Percentiles rank a stretch among this genome's conserved stretches.
Evolutionary conservation across 352 stramenopile genomes (phyloP).

Genomic region (Globisporangium parvum): DNA sequence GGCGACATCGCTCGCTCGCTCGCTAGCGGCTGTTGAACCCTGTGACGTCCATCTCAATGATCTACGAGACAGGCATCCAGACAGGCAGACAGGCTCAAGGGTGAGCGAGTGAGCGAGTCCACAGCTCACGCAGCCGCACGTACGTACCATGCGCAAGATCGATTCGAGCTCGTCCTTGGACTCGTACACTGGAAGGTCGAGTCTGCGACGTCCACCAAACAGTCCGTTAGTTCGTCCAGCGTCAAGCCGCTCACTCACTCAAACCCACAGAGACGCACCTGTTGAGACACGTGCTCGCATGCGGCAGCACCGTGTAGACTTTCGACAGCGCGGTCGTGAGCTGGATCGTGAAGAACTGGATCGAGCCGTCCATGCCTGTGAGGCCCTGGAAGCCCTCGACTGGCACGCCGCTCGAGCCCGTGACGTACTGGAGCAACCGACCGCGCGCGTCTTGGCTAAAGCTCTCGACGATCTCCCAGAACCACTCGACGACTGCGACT

Average conservation of each 20-base stretch:
- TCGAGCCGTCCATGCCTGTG: conserved; percentile 68
- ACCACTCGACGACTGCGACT: conserved; percentile 56
- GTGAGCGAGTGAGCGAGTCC: no score
- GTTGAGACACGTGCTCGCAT: conserved; percentile 82
- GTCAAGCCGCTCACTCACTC: no score
- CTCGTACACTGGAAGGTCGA: conserved; percentile 72
- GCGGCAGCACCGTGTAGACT: conserved; percentile 52
- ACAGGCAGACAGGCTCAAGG: no score
- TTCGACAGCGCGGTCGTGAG: conserved; percentile 35
- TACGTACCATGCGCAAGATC: conserved; percentile 87
- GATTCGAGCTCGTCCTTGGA: conserved; percentile 90
- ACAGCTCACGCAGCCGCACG: not conserved
- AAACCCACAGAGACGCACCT: conserved; percentile 21
- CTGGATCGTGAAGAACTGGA: conserved; percentile 74
- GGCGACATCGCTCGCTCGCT: not conserved
- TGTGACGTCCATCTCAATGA: conserved; percentile 71
- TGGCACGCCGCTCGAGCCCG: conserved; percentile 71
- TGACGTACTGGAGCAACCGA: conserved; percentile 80
- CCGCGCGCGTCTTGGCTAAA: conserved; percentile 57
- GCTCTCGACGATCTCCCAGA: conserved; percentile 67
- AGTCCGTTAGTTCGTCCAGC: not conserved
- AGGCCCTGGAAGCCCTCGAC: conserved; percentile 77
- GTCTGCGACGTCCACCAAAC: conserved; percentile 15
- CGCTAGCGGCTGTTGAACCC: conserved; percentile 64
- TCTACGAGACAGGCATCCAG: conserved; percentile 22